These are phyloP conservation scores for Tulasnella sp. DNA, from an alignment of 768 basidiomycete genomes.

Conservation along the genomic window DNA sequence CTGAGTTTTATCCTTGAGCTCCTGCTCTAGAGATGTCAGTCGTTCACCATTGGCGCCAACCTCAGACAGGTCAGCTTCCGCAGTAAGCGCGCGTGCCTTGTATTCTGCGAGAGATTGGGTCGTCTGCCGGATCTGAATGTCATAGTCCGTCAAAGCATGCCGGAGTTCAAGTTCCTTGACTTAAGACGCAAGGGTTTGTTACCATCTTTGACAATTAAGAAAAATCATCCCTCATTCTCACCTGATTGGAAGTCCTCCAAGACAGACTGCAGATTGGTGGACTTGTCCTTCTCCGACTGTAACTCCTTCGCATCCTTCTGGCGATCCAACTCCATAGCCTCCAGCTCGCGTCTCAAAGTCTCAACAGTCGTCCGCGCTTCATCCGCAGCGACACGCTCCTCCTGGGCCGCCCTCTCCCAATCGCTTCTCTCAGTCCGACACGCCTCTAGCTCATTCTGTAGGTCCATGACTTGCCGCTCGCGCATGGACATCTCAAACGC, in stretches of 20 bases:
- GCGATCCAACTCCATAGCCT: constrained; percentile 49
- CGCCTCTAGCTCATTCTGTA: constrained; percentile 77
- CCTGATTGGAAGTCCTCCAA: constrained; percentile 91
- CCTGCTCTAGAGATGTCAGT: constrained; percentile 68
- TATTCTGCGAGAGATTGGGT: constrained; percentile 80
- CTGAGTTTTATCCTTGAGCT: constrained; percentile 91
- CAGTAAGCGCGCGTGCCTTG: constrained; percentile 75
- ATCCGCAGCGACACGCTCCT: constrained; percentile 62
- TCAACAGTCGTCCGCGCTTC: constrained; percentile 51
- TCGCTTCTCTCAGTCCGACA: constrained; percentile 73
- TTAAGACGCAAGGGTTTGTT: constrained; percentile 25
- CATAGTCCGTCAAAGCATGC: constrained; percentile 73
- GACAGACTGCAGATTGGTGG: constrained; percentile 79
- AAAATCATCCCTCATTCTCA: constrained; percentile 29
- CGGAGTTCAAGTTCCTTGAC: constrained; percentile 86
- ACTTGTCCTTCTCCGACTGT: constrained; percentile 59
- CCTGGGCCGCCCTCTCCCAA: constrained; percentile 48
- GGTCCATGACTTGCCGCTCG: constrained; percentile 68
- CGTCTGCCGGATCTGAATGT: constrained; percentile 54
- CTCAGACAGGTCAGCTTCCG: constrained; percentile 76
- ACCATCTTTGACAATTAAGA: constrained; percentile 13
- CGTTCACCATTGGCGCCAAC: constrained; percentile 51
- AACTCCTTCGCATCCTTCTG: constrained; percentile 46
- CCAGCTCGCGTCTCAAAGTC: constrained; percentile 49
- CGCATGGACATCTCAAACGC: constrained; percentile 56